phyloP scores from a whole-genome alignment of 1,284 basidiomycete species.

The Gomphus sp. region DNA sequence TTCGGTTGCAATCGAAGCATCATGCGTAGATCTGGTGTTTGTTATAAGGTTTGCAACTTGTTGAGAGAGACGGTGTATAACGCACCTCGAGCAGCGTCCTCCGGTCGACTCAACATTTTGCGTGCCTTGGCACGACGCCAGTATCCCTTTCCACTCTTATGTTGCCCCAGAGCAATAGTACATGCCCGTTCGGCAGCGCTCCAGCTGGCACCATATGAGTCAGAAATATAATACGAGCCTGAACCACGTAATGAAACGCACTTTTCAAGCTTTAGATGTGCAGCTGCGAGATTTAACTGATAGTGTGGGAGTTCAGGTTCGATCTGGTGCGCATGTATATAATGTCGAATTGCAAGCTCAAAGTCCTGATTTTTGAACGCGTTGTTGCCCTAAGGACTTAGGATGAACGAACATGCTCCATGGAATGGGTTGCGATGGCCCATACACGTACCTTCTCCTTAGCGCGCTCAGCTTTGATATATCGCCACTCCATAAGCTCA shows the following conservation, averaged over 20 bases:
- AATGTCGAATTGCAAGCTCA: slow-evolving; percentile 41
- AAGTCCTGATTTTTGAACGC: slow-evolving; percentile 55
- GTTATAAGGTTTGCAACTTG: not conserved
- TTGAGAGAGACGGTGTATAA: not conserved
- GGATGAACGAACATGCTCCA: not conserved
- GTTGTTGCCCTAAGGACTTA: slow-evolving; percentile 41
- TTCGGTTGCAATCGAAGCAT: slow-evolving; percentile 49
- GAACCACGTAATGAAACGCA: slow-evolving; percentile 24
- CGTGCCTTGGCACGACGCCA: slow-evolving; percentile 57
- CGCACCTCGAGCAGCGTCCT: slow-evolving; percentile 56
- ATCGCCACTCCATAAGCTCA: slow-evolving; percentile 63
- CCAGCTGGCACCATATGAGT: slow-evolving; percentile 33
- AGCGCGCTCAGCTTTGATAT: slow-evolving; percentile 53
- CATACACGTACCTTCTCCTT: slow-evolving; percentile 45
- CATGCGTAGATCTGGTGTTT: slow-evolving; percentile 41
- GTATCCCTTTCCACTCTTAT: slow-evolving; percentile 55
- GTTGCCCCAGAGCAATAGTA: slow-evolving; percentile 48
- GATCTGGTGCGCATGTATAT: slow-evolving; percentile 46
- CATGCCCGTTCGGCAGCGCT: slow-evolving; percentile 60
- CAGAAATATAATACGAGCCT: not conserved
- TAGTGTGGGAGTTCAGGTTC: slow-evolving; percentile 65
- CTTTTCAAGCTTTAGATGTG: slow-evolving; percentile 56
- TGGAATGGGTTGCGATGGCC: not conserved
- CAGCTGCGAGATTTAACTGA: slow-evolving; percentile 61
- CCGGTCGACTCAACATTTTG: slow-evolving; percentile 42